Conservation (phyloP, 2,329 filamentous ascomycete genomes). For the Neofusicoccum kwambonambiense region DNA sequence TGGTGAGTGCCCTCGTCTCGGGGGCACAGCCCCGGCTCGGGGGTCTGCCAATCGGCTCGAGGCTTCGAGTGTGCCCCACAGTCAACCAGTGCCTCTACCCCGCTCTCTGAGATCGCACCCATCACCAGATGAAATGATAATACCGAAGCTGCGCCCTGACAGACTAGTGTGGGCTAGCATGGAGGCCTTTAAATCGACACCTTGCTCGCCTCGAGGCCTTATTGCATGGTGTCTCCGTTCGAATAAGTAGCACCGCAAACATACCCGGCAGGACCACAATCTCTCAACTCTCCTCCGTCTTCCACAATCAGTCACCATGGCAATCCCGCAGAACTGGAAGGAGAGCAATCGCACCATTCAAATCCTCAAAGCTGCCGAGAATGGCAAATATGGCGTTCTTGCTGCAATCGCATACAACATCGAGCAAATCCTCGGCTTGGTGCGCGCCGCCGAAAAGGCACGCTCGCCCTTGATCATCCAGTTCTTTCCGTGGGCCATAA, state of each 20-base stretch:
- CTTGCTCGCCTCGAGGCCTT: not conserved
- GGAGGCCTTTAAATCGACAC: not conserved
- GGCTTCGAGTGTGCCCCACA: not conserved
- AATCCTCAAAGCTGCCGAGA: constrained; percentile 57
- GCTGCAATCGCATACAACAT: constrained; percentile 43
- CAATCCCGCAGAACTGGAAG: not conserved
- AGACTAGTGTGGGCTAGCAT: not conserved
- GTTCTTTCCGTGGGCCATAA: constrained; percentile 62
- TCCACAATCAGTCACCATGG: not conserved
- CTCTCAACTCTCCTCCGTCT: not conserved
- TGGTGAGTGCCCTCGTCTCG: not conserved
- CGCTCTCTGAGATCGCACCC: not conserved
- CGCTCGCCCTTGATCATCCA: constrained; percentile 37
- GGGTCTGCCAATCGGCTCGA: not conserved
- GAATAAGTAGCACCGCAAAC: not conserved
- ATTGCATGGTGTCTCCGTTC: too few species aligned
- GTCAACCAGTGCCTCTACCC: not conserved
- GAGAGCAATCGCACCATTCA: constrained; percentile 31
- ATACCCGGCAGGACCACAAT: not conserved
- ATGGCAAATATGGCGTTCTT: constrained; percentile 58
- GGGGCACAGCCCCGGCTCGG: not conserved
- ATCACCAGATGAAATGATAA: not conserved
- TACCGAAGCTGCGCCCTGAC: not conserved
- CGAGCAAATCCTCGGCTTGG: constrained; percentile 35
- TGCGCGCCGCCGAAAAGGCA: constrained; percentile 34